Evolutionary conservation across 2,329 filamentous ascomycete species (phyloP), one percentile per base, ranked within the genome.

Genomic region (Endoconidiophora polonica): DNA sequence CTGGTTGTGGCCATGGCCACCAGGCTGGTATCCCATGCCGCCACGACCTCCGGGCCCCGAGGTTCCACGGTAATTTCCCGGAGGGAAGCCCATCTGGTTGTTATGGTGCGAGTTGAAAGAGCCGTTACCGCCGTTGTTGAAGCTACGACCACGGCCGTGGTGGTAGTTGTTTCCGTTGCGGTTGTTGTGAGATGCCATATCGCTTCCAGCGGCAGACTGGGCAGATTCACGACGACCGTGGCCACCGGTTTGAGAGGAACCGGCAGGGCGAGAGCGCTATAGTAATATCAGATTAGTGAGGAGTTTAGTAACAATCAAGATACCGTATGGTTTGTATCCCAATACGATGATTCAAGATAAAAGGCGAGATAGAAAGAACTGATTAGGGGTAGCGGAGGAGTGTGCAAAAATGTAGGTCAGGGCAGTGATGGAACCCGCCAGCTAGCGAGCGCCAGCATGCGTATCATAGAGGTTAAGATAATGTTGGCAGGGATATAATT

Each of bases 211-310:
- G 44, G 79, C 74, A 20, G 86, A 93, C 60, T 91, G 86, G 37
- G 82, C 82, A 26, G 90, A 95, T 62, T 90, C 83, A 58, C 86
- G 82, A 59, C 90, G 83, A 58, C 86, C 76, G 65, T 96, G 88
- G 56, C 68, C 61, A 42, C 74, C 76, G n/a, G 77, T 73, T 59
- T 83, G 82, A 49, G 76, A 54, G 73, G 74, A 58, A 79, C 70
- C 54, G 73, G 70, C 74, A 57, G 80, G 76, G 54, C 77, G 73
- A 57, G 77, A 70, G 61, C 76, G 76, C 76, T 81, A 59, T 39
- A 50, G 56, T 33, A 10, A 57, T 57, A 50, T 52, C 33, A 46
- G 20, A 53, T 59, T 39, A 60, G 56, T 53, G 52, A 55, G 49
- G 16, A 2, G n/a, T 38, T 47, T 9, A 29, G 5, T 20, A 45